phyloP scores from a whole-genome alignment of 768 basidiomycete genomes.

The Suillus variegatus region DNA sequence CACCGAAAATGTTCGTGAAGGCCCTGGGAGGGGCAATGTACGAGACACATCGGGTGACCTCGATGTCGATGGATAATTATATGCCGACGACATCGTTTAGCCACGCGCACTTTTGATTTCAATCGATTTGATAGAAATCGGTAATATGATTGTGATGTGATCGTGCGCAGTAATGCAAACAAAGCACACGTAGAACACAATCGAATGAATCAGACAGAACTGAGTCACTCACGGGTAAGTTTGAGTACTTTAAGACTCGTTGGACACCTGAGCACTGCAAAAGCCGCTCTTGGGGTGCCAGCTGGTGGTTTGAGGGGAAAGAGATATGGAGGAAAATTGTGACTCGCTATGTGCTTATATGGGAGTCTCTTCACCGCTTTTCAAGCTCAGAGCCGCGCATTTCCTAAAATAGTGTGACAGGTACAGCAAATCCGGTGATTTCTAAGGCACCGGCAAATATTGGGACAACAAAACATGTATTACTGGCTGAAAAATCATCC shows the following conservation, averaged over 20 bases:
- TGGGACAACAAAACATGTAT: background rate
- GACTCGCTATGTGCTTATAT: constrained; percentile 35
- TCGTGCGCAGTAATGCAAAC: constrained; percentile 23
- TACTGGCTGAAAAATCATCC: background rate
- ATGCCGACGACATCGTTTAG: constrained; percentile 17
- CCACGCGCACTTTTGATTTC: constrained; percentile 24
- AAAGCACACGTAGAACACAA: constrained; percentile 33
- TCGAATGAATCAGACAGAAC: constrained; percentile 27
- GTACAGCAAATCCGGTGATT: constrained; percentile 19
- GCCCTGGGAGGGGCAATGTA: constrained; percentile 24
- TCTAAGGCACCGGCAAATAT: constrained; percentile 1
- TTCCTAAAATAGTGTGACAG: constrained; percentile 20
- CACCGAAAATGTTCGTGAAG: constrained; percentile 33
- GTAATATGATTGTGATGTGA: constrained; percentile 11
- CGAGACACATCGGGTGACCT: constrained; percentile 36
- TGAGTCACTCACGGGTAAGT: constrained; percentile 29
- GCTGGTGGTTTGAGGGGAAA: constrained; percentile 22
- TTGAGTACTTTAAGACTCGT: constrained; percentile 22
- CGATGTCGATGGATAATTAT: constrained; percentile 21
- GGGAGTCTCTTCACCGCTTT: constrained; percentile 30
- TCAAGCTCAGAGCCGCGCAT: constrained; percentile 37
- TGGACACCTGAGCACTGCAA: constrained; percentile 19
- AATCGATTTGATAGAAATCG: constrained; percentile 32
- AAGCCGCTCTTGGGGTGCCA: constrained; percentile 19
- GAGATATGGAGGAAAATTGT: constrained; percentile 7